A percentile compares a stretch with the other conserved stretches of the same genome.
These are phyloP conservation scores for Suillus bovinus DNA, from an alignment of 768 basidiomycete species.

Conservation along the genomic window DNA sequence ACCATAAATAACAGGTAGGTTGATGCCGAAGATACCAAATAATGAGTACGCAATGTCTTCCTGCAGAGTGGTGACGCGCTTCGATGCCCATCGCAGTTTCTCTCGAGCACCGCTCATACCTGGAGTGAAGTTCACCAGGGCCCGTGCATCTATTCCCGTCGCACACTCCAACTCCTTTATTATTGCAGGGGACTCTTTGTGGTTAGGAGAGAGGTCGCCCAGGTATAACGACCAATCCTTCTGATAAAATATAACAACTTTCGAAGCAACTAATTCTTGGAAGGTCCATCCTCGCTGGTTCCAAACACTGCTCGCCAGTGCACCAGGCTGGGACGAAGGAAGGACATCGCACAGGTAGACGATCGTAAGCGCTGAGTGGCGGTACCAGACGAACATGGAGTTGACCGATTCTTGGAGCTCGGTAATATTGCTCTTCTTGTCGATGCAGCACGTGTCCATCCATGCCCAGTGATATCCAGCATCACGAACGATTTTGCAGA, in stretches of 20 bases:
- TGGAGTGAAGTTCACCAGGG: background rate
- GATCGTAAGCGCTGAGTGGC: background rate
- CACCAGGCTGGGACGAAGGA: background rate
- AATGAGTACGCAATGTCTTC: background rate
- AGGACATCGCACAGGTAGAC: background rate
- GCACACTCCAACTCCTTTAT: background rate
- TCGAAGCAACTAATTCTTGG: background rate
- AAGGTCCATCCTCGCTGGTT: background rate
- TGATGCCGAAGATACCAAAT: background rate
- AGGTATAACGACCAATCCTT: background rate
- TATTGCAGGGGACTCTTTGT: background rate
- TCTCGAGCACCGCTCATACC: background rate
- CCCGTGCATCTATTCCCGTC: background rate
- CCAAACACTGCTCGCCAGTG: background rate
- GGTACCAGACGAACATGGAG: background rate
- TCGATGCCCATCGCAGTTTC: background rate
- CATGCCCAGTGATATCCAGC: background rate
- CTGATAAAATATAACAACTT: background rate
- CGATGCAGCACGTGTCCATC: background rate
- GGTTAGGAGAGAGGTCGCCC: background rate
- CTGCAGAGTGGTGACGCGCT: background rate
- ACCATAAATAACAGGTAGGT: background rate
- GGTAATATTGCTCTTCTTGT: background rate
- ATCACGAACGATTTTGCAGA: background rate
- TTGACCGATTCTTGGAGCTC: background rate